phyloP scores from a whole-genome alignment of 2,329 filamentous ascomycete species.

The Ilyonectria destructans region DNA sequence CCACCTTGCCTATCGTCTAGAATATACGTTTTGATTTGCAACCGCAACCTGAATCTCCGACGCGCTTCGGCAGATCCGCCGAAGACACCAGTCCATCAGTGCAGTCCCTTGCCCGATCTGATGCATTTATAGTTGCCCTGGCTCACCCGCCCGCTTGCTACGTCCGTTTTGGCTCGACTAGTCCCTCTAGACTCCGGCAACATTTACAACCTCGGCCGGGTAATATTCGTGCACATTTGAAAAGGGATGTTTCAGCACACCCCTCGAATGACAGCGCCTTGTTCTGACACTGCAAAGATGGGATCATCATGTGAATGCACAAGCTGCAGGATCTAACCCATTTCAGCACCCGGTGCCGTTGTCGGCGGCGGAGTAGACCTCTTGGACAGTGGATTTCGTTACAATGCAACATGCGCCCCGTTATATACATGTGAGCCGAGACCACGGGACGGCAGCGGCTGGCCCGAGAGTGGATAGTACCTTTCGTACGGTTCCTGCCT shows the following conservation, averaged over 20 bases:
- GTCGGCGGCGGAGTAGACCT: not conserved
- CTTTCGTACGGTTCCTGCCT: not conserved
- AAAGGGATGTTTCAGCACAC: not conserved
- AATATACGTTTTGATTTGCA: slow-evolving; percentile 25
- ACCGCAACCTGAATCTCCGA: slow-evolving; percentile 2
- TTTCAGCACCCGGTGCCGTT: slow-evolving; percentile 1
- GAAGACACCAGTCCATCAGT: not conserved
- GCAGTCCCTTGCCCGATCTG: not conserved
- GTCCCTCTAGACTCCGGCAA: not conserved
- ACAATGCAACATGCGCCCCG: not conserved
- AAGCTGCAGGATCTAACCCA: slow-evolving; percentile 4
- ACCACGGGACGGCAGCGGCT: not conserved
- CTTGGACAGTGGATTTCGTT: not conserved
- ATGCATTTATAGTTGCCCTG: not conserved
- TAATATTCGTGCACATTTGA: slow-evolving; percentile 3
- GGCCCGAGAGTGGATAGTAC: not conserved
- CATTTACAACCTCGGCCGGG: slow-evolving; percentile 6
- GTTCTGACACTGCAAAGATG: slow-evolving; percentile 5
- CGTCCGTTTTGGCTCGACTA: not conserved
- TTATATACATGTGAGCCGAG: not conserved
- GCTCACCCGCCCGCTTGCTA: not conserved
- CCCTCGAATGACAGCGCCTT: not conserved
- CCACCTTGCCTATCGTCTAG: slow-evolving; percentile 17
- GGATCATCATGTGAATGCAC: slow-evolving; percentile 23
- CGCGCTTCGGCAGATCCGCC: not conserved